Evolutionary conservation across 2,329 filamentous ascomycete genomes (phyloP), one percentile per base, ranked within the genome.

Genomic region (Penicillium sp.): DNA sequence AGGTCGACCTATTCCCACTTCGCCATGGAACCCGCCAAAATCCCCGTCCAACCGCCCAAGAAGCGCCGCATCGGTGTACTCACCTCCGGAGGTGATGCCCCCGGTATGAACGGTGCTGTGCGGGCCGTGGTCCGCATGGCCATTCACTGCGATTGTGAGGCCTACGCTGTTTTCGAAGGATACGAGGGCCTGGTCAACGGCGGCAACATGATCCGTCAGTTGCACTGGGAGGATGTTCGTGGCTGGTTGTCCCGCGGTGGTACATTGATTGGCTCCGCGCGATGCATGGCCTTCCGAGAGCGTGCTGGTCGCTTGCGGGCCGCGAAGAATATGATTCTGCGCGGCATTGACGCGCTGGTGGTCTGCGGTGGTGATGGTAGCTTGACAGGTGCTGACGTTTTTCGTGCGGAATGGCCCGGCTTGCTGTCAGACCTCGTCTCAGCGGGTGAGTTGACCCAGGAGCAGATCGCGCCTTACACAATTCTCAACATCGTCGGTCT

Each of bases 281-380:
- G 95, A 61, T 96, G 93, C 80, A 91, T 89, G 86, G 87, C 86
- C 55, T 99, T 99, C 79, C 93, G 90, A 77, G 89, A 97, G 76
- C 89, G 95, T 47, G 80, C 88, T 29, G 95, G 95, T 19, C 89
- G 95, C 63, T 77, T 96, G 58, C 84, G 81, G 53, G 95, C 91
- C 1, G 95, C 95, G 57, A 96, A 93, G 82, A 97, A 99, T 80
- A 88, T 99, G 87, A 85, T 99, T 43, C 76, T 91, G 59, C 87
- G 91, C 65, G 95, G 95, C 71, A 98, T 99, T 65, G 92, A 99
- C 73, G 95, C 95, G 53, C 82, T 99, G 67, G 89, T 99, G 68
- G 96, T 99, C 72, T 98, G 93, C 75, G 95, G 95, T 73, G 95
- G 95, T 79, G 95, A 99, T 73, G 95, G 95, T 61, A 96, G 91